Percentiles rank a stretch among this genome's conserved stretches.
phyloP scores from a whole-genome alignment of 768 basidiomycete genomes.

The Amanita subjunquillea region DNA sequence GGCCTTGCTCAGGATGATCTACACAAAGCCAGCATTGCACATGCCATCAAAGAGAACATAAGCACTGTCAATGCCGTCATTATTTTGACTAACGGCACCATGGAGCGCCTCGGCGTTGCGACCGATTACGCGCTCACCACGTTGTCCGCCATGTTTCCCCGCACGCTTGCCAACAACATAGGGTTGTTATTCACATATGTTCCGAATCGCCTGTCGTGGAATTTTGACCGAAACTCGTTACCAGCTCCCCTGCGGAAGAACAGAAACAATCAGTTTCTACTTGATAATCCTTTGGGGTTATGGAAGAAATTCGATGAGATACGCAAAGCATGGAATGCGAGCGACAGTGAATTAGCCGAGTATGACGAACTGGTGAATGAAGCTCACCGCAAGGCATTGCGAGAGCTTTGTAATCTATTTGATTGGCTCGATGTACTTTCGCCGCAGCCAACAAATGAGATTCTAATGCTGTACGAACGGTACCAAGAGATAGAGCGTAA shows the following conservation, averaged over 20 bases:
- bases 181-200: constrained; percentile 16
- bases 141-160: constrained; percentile 15
- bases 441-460: constrained; percentile 9
- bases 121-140: constrained; percentile 16
- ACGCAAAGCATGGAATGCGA: not conserved
- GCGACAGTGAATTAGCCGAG: not conserved
- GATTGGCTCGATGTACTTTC: constrained; percentile 8
- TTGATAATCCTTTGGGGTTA: constrained; percentile 8
- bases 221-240: constrained; percentile 12
- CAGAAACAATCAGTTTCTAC: not conserved
- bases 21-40: constrained; percentile 16
- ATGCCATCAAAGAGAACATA: constrained; percentile 13
- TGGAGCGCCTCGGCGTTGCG: constrained; percentile 11
- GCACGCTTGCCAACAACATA: constrained; percentile 15
- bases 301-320: constrained; percentile 6
- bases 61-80: constrained; percentile 14
- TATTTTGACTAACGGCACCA: constrained; percentile 17
- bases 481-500: constrained; percentile 7
- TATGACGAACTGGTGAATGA: not conserved
- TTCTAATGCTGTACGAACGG: constrained; percentile 7
- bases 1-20: constrained; percentile 14
- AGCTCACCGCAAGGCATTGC: constrained; percentile 6
- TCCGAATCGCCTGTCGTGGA: constrained; percentile 10
- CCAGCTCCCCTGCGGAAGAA: constrained; percentile 4
- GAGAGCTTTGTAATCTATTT: constrained; percentile 7